Evolutionary conservation across 176 grass and related monocot species (phyloP), one percentile per base, ranked within the genome.

Genomic region (Ensete glaucum): DNA sequence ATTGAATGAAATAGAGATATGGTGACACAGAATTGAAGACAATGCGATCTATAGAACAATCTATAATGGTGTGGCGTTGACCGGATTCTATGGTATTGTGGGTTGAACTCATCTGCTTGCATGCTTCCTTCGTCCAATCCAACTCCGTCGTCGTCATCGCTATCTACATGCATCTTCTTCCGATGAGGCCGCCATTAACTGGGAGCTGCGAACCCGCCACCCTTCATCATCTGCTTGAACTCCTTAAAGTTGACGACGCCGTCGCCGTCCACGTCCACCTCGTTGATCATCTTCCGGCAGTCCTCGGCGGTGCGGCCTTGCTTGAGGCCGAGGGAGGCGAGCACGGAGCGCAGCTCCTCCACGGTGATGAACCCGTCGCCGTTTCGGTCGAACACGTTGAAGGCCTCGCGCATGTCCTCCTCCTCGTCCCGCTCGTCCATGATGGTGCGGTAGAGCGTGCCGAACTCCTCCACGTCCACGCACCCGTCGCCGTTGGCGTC

Each of bases 391-490:
- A 65, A 65, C 23, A 65, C 63, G 21, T 65, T 22, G 63, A 65
- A 65, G 21, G 63, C 63, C 63, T 65, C 63, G 10, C 63, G 63
- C 63, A 65, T 43, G 25, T 67, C 65, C 65, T 27, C 65, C 11
- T 67, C 65, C 65, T 67, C 65, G 8, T 13, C 65, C 24, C 27
- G 17, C 26, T 9, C 24, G 17, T 67, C 65, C 65, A 67, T 67
- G 24, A 67, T 25, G 12, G 65, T 9, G 11, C 14, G 24, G 27
- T 48, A 67, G 13, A 67, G 65, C 24, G 8, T n/a, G 4, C 13
- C 65, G 27, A 67, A 67, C 65, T 67, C 65, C 24, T 67, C 65
- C 10, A 43, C 65, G 26, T 67, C 65, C 25, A 67, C 65, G 26
- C 65, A 67, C 8, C 65, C 26, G 65, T 67, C 20, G 25, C 65